Conservation (phyloP, 139 green algal species). For the Coelastrella sp. region DNA sequence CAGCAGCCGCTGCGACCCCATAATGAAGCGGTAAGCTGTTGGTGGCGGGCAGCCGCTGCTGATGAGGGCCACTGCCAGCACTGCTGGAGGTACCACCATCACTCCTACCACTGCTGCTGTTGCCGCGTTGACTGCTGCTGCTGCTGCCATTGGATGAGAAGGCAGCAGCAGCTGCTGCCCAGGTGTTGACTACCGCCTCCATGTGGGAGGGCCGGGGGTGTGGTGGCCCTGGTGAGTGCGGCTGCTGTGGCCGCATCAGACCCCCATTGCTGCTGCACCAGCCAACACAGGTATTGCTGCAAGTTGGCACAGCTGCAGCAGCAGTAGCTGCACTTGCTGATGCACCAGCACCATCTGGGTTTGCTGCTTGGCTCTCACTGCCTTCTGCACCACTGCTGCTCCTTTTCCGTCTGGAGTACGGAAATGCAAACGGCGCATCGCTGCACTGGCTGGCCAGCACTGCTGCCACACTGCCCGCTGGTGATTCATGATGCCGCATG, state of each 20-base stretch:
- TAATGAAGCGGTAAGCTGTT: not conserved
- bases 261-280: not conserved
- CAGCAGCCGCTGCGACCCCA: not conserved
- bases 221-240: not conserved
- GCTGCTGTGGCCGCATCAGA: no score
- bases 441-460: conserved; percentile 44
- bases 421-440: not conserved
- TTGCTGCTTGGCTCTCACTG: not conserved
- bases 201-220: not conserved
- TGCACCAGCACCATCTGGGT: not conserved
- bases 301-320: not conserved
- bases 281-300: no score
- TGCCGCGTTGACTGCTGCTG: not conserved
- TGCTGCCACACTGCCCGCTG: conserved; percentile 17
- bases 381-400: conserved; percentile 11
- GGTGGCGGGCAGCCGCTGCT: not conserved
- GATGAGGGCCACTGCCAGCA: not conserved
- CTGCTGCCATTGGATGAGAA: not conserved
- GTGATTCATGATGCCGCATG: not conserved
- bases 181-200: not conserved
- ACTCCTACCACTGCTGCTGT: not conserved
- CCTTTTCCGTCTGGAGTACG: conserved; percentile 9
- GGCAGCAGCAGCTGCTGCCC: conserved; percentile 1
- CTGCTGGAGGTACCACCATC: not conserved
- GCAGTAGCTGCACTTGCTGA: not conserved